Percentiles rank a stretch among this genome's conserved stretches.
Conservation (phyloP, 1,284 basidiomycete species). For the Peniophora sp. region DNA sequence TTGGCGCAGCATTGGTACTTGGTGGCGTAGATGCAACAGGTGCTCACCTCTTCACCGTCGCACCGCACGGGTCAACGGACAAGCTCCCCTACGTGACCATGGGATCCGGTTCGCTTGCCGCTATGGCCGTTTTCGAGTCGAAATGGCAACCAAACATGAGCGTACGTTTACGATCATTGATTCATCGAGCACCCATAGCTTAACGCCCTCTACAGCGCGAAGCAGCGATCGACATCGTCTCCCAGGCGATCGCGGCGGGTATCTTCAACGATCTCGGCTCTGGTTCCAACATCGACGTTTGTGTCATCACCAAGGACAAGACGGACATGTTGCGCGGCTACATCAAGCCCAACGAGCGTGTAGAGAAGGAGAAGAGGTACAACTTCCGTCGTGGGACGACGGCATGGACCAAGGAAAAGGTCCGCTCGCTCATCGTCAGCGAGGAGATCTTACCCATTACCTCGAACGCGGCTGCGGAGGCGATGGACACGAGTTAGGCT, state of each 20-base stretch:
- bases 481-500: slow-evolving; percentile 54
- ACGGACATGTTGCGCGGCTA: slow-evolving; percentile 90
- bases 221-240: slow-evolving; percentile 81
- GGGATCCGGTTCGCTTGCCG: slow-evolving; percentile 94
- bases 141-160: slow-evolving; percentile 81
- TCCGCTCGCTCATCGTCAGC: slow-evolving; percentile 63
- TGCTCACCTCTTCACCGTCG: slow-evolving; percentile 92
- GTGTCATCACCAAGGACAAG: slow-evolving; percentile 79
- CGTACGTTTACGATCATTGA: slow-evolving; percentile 32
- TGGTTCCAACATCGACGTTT: slow-evolving; percentile 96
- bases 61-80: slow-evolving; percentile 96
- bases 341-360: slow-evolving; percentile 86
- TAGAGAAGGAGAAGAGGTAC: slow-evolving; percentile 78
- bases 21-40: slow-evolving; percentile 93
- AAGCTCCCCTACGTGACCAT: slow-evolving; percentile 99
- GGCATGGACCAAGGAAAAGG: slow-evolving; percentile 75
- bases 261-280: slow-evolving; percentile 99
- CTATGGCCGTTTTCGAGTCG: slow-evolving; percentile 97
- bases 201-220: slow-evolving; percentile 44
- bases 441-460: slow-evolving; percentile 42
- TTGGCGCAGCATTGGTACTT: slow-evolving; percentile 96
- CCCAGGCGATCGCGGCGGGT: slow-evolving; percentile 86
- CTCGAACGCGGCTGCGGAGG: slow-evolving; percentile 45
- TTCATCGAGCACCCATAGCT: slow-evolving; percentile 1
- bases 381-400: slow-evolving; percentile 84